These are phyloP conservation scores for Toxicodendron radicans DNA, from an alignment of 345 rosid genomes.

Conservation along the genomic window DNA sequence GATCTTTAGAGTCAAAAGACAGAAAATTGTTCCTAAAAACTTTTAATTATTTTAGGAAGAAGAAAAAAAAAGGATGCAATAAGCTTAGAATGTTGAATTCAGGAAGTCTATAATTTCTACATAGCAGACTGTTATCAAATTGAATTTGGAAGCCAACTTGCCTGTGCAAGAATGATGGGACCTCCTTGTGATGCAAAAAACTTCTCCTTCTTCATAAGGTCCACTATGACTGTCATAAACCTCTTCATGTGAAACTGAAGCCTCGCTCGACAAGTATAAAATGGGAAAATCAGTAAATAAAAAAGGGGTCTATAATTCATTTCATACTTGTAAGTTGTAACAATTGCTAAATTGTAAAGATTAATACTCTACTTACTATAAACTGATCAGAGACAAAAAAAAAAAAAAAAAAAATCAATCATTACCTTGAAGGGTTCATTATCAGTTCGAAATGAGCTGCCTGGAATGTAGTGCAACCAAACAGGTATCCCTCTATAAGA, in stretches of 20 bases:
- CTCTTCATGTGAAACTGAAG: slow-evolving; percentile 77
- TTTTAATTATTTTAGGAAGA: too few species aligned
- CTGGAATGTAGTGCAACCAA: slow-evolving; percentile 89
- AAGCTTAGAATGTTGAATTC: neutral
- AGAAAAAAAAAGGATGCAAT: neutral
- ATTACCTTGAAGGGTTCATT: slow-evolving; percentile 79
- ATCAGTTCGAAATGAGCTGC: slow-evolving; percentile 80
- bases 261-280: slow-evolving; percentile 13
- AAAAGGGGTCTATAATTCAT: too few species aligned
- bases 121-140: too few species aligned
- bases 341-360: too few species aligned
- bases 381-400: too few species aligned
- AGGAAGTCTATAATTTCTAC: too few species aligned
- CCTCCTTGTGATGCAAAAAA: slow-evolving; percentile 96
- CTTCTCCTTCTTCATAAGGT: slow-evolving; percentile 83
- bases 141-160: neutral
- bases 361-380: too few species aligned
- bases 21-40: too few species aligned
- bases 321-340: too few species aligned
- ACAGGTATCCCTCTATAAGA: slow-evolving; percentile 76
- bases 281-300: slow-evolving; percentile 16
- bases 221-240: slow-evolving; percentile 69
- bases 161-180: slow-evolving; percentile 95
- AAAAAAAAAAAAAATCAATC: too few species aligned
- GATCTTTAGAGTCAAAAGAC: too few species aligned